Percentiles rank a stretch among this genome's conserved stretches.
Conservation (phyloP, 2,329 filamentous ascomycete genomes). For the Didymella arachidicola region DNA sequence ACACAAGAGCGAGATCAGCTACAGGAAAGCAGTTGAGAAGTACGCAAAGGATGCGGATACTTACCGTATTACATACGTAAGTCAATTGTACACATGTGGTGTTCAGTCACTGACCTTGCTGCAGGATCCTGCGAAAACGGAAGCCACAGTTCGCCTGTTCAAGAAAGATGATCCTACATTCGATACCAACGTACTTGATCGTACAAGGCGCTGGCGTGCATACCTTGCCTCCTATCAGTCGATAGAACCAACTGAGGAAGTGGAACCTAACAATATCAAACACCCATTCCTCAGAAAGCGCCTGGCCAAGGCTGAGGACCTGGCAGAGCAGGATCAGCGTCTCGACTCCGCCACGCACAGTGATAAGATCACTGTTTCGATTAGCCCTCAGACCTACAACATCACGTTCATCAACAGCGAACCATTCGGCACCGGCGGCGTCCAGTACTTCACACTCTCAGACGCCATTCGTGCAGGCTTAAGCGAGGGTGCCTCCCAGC, state of each 20-base stretch:
- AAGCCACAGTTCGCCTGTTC: constrained; percentile 81
- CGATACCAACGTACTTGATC: constrained; percentile 73
- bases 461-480: constrained; percentile 46
- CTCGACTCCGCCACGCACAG: constrained; percentile 43
- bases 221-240: constrained; percentile 93
- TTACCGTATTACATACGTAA: constrained; percentile 89
- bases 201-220: constrained; percentile 81
- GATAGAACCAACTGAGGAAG: constrained; percentile 75
- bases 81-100: constrained; percentile 49
- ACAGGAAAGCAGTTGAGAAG: constrained; percentile 91
- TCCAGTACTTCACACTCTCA: constrained; percentile 53
- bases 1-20: constrained; percentile 86
- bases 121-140: constrained; percentile 67
- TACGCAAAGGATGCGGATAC: constrained; percentile 91
- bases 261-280: constrained; percentile 45
- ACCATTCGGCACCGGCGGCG: constrained; percentile 40
- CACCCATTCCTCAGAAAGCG: constrained; percentile 55
- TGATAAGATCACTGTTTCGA: constrained; percentile 56
- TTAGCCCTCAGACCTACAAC: constrained; percentile 54
- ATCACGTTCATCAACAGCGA: constrained; percentile 55
- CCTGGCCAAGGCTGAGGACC: constrained; percentile 46
- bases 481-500: constrained; percentile 45
- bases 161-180: constrained; percentile 83
- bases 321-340: constrained; percentile 40
- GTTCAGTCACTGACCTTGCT: constrained; percentile 35